These are phyloP conservation scores for Lasiodiplodia theobromae DNA, from an alignment of 2,329 filamentous ascomycete genomes.

Conservation along the genomic window DNA sequence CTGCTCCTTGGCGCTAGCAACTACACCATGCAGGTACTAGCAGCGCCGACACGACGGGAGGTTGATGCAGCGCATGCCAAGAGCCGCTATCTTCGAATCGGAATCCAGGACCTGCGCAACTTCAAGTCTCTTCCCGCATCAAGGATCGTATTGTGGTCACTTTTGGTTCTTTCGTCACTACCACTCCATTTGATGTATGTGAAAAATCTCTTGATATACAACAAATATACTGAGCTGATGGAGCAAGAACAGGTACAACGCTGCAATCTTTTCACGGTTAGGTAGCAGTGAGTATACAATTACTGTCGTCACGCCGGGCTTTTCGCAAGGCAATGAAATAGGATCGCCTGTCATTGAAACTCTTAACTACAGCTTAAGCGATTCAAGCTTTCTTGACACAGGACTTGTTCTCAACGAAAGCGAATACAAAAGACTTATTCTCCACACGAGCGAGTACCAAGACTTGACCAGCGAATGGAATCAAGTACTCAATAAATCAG, in stretches of 20 bases:
- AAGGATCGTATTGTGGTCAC: background rate
- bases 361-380: background rate
- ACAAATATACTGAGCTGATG: too few relatives aligned
- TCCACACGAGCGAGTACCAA: background rate
- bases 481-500: background rate
- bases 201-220: too few relatives aligned
- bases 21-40: constrained; percentile 31
- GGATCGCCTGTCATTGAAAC: background rate
- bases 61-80: constrained; percentile 26
- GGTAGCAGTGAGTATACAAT: background rate
- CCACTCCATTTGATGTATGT: constrained; percentile 7
- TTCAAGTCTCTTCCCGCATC: background rate
- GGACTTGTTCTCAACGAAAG: background rate
- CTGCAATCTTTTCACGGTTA: background rate
- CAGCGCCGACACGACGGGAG: constrained; percentile 29
- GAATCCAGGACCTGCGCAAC: background rate
- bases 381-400: background rate
- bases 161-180: background rate
- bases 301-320: background rate
- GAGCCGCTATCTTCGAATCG: background rate
- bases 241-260: background rate
- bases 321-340: background rate
- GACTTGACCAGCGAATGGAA: background rate
- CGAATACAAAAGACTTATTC: too few relatives aligned
- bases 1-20: constrained; percentile 55